Evolutionary conservation across 1,139 yeast genomes (phyloP), one percentile per base, ranked within the genome.

Genomic region (Yamadazyma triangularis): DNA sequence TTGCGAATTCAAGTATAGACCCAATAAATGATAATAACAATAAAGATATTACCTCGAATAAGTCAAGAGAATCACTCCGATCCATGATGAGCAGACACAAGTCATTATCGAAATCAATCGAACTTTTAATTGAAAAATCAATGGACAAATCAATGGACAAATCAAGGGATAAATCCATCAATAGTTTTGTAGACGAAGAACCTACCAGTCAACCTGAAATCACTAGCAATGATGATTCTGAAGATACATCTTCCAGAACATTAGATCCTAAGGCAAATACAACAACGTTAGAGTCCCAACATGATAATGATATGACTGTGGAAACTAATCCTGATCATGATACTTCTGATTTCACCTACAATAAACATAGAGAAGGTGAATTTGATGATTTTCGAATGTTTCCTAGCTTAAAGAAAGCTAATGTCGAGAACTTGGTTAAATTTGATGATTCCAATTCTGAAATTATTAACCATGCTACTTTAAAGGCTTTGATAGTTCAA

Each of bases 401-500:
- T 38, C 74, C 70, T 3, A 44, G 60, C 28, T 44, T 61, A 24
- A n/a, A n/a, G n/a, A 52, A 51, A 27, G 29, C 14, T 8, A 30
- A 31, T 7, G 38, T 42, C 3, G 51, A 45, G 2, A 39, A 45
- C 7, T 42, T 64, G 19, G 70, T 60, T 25, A 59, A 58, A 32
- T 67, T 64, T 40, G 73, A 67, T 38, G 53, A 48, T 3, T 41
- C 42, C 6, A 55, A 56, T 33, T 55, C 59, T 3, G 65, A 58
- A 6, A 36, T 61, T 23, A 50, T 68, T 20, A 64, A 60, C 51
- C 68, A 56, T 42, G 73, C 64, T 32, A 53, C 70, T 8, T 38
- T 69, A 19, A 53, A 66, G 36, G 82, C 88, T 2, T 63, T 88
- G 21, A 60, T 88, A 5, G 80, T 81, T 3, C 81, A 83, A 41